A percentile compares a stretch with the other conserved stretches of the same genome.
These are phyloP conservation scores for Grigorovia jiainica DNA, from an alignment of 805 yeast genomes.

Conservation along the genomic window DNA sequence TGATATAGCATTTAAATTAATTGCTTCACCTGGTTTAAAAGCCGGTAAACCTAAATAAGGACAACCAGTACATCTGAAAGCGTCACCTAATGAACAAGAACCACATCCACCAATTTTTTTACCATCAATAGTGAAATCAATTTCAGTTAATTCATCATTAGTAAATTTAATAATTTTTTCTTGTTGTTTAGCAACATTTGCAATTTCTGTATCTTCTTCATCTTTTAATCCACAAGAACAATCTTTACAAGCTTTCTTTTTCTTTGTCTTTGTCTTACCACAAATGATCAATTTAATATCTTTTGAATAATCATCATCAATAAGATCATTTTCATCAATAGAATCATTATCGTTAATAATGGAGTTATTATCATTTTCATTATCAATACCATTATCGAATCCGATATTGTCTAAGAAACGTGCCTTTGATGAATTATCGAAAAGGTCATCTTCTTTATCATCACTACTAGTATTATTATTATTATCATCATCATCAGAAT, in stretches of 20 bases:
- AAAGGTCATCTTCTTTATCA: constrained; percentile 33
- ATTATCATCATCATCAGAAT: constrained; percentile 23
- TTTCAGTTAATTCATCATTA: constrained; percentile 68
- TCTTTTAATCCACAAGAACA: constrained; percentile 97
- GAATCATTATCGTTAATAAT: constrained; percentile 40
- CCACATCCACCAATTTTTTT: constrained; percentile 93
- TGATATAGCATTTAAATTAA: constrained; percentile 63
- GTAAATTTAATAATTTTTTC: constrained; percentile 36
- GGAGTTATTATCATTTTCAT: too few relatives aligned
- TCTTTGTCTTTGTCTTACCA: constrained; percentile 23
- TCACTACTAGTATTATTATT: constrained; percentile 29
- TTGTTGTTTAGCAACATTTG: constrained; percentile 18
- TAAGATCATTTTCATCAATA: constrained; percentile 49
- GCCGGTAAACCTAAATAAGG: constrained; percentile 97
- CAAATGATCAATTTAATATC: constrained; percentile 23
- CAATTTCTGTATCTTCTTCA: constrained; percentile 55
- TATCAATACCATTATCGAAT: constrained; percentile 16
- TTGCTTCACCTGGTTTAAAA: constrained; percentile 92
- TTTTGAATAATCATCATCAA: constrained; percentile 26
- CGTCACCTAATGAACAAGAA: constrained; percentile 94
- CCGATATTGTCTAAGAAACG: constrained; percentile 37
- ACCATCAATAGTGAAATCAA: constrained; percentile 94
- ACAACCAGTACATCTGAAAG: constrained; percentile 96
- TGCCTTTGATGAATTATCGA: constrained; percentile 37
- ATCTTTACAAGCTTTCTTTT: constrained; percentile 90